phyloP scores from a whole-genome alignment of 2,329 filamentous ascomycete genomes.

The Fusarium sororula region DNA sequence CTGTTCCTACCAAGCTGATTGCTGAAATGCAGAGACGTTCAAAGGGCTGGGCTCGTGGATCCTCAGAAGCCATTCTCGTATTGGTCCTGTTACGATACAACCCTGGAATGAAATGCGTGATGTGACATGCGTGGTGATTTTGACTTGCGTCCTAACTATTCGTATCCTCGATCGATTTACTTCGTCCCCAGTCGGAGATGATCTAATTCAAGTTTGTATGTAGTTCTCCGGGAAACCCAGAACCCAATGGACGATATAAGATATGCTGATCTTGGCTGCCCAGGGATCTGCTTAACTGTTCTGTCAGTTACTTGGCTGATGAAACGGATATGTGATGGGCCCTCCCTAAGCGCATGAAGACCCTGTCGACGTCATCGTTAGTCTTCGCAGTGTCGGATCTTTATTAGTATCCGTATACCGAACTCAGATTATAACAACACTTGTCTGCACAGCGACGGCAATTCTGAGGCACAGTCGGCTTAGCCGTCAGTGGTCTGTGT shows the following conservation, averaged over 20 bases:
- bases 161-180: neutral
- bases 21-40: neutral
- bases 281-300: neutral
- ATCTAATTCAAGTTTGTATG: neutral
- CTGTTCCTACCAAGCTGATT: neutral
- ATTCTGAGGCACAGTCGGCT: slow-evolving; percentile 37
- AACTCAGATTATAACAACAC: slow-evolving; percentile 8
- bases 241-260: neutral
- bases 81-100: neutral
- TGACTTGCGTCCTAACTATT: neutral
- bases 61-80: neutral
- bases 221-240: neutral
- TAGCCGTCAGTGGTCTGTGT: slow-evolving; percentile 34
- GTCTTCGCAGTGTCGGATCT: slow-evolving; percentile 8
- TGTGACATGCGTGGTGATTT: slow-evolving; percentile 14
- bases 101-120: slow-evolving; percentile 10
- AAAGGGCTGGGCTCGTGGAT: neutral
- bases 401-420: slow-evolving; percentile 10
- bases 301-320: slow-evolving; percentile 15
- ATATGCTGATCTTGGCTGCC: neutral
- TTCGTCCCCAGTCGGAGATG: neutral
- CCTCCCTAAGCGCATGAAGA: slow-evolving; percentile 6
- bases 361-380: slow-evolving; percentile 16
- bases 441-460: slow-evolving; percentile 10
- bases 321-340: slow-evolving; percentile 10